These are phyloP conservation scores for Mycena filopes DNA, from an alignment of 768 basidiomycete species.

Conservation along the genomic window DNA sequence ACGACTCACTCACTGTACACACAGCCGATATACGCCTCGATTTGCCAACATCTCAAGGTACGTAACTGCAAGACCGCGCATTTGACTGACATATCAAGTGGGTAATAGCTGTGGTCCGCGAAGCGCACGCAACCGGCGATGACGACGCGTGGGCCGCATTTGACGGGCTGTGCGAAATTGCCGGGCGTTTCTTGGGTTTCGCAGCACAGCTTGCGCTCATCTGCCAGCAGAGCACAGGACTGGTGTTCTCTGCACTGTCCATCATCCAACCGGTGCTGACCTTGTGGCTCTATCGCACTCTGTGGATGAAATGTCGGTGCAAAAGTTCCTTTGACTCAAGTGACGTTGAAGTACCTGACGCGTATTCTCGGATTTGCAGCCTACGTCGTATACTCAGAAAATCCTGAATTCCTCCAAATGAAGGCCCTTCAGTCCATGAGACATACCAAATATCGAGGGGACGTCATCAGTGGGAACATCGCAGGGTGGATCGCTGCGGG, in stretches of 20 bases:
- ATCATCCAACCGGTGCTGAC: too few relatives aligned
- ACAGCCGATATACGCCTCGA: conserved; percentile 19
- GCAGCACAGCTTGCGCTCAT: too few relatives aligned
- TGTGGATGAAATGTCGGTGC: conserved; percentile 17
- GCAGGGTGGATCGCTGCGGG: conserved; percentile 23
- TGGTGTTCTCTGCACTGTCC: too few relatives aligned
- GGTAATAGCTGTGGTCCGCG: conserved; percentile 13
- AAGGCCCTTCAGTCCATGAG: conserved; percentile 12
- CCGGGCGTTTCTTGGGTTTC: conserved; percentile 2
- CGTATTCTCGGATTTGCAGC: too few relatives aligned
- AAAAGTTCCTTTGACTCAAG: background rate
- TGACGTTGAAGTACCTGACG: too few relatives aligned
- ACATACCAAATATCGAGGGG: background rate
- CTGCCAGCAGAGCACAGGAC: too few relatives aligned
- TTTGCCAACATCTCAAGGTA: conserved; percentile 19
- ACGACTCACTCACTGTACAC: background rate
- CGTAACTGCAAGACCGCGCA: background rate
- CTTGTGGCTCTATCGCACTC: background rate
- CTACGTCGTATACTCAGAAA: conserved; percentile 19
- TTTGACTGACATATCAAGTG: background rate
- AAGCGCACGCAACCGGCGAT: too few relatives aligned
- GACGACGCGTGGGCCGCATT: too few relatives aligned
- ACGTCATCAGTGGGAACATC: conserved; percentile 17
- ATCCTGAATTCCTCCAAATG: conserved; percentile 2
- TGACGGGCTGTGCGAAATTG: too few relatives aligned